Conservation (phyloP, 768 basidiomycete species). For the Inosperma sp. region DNA sequence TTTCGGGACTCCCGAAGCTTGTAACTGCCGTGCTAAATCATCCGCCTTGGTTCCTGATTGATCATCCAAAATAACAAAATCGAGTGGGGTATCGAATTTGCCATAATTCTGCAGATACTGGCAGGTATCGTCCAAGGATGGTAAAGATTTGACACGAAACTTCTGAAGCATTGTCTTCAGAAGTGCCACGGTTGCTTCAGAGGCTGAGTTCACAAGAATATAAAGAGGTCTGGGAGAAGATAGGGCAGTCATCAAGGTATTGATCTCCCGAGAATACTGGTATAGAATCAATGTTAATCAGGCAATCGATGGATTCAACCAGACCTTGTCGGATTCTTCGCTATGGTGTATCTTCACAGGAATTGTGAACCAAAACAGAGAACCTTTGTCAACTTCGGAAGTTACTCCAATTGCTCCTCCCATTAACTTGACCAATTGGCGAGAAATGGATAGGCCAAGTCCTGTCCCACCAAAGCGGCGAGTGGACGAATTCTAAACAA, state of each 20-base stretch:
- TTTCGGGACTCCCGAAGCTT: slow-evolving; percentile 32
- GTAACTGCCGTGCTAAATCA: slow-evolving; percentile 49
- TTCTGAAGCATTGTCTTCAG: slow-evolving; percentile 54
- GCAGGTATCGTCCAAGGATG: slow-evolving; percentile 45
- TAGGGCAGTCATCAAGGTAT: slow-evolving; percentile 44
- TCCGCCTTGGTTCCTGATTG: slow-evolving; percentile 57
- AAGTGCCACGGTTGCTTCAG: slow-evolving; percentile 52
- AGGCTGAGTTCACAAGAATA: slow-evolving; percentile 56
- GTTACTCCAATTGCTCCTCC: slow-evolving; percentile 68
- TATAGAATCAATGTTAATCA: slow-evolving; percentile 5
- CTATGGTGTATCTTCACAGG: slow-evolving; percentile 56
- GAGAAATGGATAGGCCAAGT: slow-evolving; percentile 67
- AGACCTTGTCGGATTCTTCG: slow-evolving; percentile 54
- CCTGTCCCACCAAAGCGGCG: slow-evolving; percentile 77
- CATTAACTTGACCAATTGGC: slow-evolving; percentile 72
- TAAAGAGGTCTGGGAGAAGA: slow-evolving; percentile 42
- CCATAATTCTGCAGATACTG: slow-evolving; percentile 33
- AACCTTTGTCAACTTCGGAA: slow-evolving; percentile 59
- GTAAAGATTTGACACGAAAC: slow-evolving; percentile 44
- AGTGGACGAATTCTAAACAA: slow-evolving; percentile 57
- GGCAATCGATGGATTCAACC: slow-evolving; percentile 7
- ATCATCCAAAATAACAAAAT: slow-evolving; percentile 66
- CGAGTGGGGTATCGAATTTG: slow-evolving; percentile 36
- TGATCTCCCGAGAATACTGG: slow-evolving; percentile 47
- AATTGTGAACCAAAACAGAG: slow-evolving; percentile 71